Conservation (phyloP, 768 basidiomycete genomes). For the Clitopilus passeckerianus region DNA sequence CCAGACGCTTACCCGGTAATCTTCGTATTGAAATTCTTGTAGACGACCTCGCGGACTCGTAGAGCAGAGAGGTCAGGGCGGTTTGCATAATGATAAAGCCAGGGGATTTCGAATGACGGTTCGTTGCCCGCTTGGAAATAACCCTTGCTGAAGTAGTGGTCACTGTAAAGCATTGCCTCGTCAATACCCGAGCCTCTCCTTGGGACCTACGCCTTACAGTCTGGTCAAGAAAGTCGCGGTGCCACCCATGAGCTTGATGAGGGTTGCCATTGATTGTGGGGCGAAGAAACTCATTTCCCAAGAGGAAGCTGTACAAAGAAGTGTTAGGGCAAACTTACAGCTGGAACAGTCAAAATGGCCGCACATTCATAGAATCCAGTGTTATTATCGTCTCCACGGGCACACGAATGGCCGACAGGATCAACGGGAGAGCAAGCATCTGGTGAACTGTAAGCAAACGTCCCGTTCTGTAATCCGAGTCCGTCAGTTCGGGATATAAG, state of each 20-base stretch:
- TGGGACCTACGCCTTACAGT: constrained; percentile 22
- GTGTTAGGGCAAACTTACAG: neutral
- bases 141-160: constrained; percentile 39
- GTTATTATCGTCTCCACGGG: constrained; percentile 42
- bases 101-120: constrained; percentile 42
- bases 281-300: constrained; percentile 53
- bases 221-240: constrained; percentile 33
- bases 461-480: constrained; percentile 34
- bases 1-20: constrained; percentile 32
- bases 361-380: constrained; percentile 50
- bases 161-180: constrained; percentile 17
- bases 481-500: neutral
- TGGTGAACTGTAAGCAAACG: constrained; percentile 44
- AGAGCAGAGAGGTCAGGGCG: constrained; percentile 44
- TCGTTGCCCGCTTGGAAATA: constrained; percentile 47
- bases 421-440: constrained; percentile 47
- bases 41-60: constrained; percentile 38
- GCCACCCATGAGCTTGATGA: constrained; percentile 44
- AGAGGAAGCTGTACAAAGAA: constrained; percentile 33
- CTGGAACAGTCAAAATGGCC: constrained; percentile 1
- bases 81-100: constrained; percentile 44
- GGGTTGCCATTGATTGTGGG: constrained; percentile 44
- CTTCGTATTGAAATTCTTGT: constrained; percentile 39
- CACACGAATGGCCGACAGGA: constrained; percentile 40
- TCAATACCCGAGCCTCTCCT: neutral